Evolutionary conservation across 129 eudicot species (phyloP), one percentile per base, ranked within the genome.

Genomic region (Oenanthe sinensis): DNA sequence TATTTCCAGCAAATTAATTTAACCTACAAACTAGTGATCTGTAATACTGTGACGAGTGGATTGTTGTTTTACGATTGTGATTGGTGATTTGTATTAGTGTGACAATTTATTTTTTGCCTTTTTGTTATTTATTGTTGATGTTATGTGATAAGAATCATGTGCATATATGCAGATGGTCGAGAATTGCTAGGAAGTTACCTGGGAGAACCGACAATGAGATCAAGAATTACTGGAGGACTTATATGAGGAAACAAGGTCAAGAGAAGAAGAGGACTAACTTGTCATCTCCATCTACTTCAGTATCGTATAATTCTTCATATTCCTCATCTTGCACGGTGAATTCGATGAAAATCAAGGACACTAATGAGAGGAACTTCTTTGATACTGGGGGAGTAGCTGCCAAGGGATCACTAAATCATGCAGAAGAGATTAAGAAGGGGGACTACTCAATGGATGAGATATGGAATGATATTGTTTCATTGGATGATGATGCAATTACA

Each of bases 191-290:
- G 16, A 91, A 85, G 84, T 77, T 94, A 73, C 96, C 98, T 0
- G 98, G 98, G n/a, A 83, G 98, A 43, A 94, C 98, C 0, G 98
- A 94, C 77, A 94, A 94, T 5, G 98, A 94, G 84, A 94, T 94
- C 73, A 94, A 94, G 77, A 94, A 94, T 74, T 94, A 94, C 46
- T 94, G 98, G 98, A 85, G 98, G 70, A 94, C 97, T 54, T 95
- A 85, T 46, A 89, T 90, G 96, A 85, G 98, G 79, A 94, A 94
- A 68, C 71, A 82, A 79, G 96, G 96, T 74, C 97, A 74, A 45
- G 77, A 79, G 49, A 79, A 69, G 50, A 79, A 79, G n/a, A 69
- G 42, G 77, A 24, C 42, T 74, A 67, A 67, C 22, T 30, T 67
- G 72, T 4, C 36, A 17, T 47, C 77, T 52, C 77, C 48, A 37